Conservation (phyloP, 148 eudicot genomes). For the Mesembryanthemum crystallinum region DNA sequence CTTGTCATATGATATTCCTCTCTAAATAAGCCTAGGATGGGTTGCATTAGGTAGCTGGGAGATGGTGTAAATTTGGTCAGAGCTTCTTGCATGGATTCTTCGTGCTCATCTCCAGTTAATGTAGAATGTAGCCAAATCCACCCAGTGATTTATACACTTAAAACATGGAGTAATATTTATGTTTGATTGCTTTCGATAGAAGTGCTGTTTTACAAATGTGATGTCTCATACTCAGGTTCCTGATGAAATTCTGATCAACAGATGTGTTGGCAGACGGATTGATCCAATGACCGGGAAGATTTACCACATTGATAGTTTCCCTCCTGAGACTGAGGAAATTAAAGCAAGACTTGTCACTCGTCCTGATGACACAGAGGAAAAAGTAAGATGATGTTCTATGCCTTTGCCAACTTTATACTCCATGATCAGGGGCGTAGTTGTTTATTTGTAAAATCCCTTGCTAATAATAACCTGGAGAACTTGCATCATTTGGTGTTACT, state of each 20-base stretch:
- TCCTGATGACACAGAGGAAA: constrained; percentile 91
- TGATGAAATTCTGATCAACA: constrained; percentile 80
- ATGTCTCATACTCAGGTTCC: constrained; percentile 67
- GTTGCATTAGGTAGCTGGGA: not conserved
- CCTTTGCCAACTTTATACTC: not conserved
- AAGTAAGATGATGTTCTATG: constrained; percentile 37
- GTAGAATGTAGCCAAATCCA: not conserved
- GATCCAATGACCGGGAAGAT: constrained; percentile 91
- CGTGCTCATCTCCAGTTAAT: no score
- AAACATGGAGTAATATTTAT: not conserved
- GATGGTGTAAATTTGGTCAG: not conserved
- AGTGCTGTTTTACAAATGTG: constrained; percentile 27
- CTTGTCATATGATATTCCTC: not conserved
- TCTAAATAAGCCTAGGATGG: not conserved
- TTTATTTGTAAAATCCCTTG: no score
- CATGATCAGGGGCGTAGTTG: no score
- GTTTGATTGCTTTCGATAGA: not conserved
- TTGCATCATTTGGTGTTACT: not conserved
- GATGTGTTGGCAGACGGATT: constrained; percentile 95
- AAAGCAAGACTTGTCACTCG: constrained; percentile 77
- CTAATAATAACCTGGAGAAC: not conserved
- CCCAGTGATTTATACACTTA: not conserved
- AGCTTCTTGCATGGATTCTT: not conserved
- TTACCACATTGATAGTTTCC: constrained; percentile 70
- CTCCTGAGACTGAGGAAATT: constrained; percentile 83